Conservation (phyloP, 106 monocot genomes). For the Apostasia ramifera region DNA sequence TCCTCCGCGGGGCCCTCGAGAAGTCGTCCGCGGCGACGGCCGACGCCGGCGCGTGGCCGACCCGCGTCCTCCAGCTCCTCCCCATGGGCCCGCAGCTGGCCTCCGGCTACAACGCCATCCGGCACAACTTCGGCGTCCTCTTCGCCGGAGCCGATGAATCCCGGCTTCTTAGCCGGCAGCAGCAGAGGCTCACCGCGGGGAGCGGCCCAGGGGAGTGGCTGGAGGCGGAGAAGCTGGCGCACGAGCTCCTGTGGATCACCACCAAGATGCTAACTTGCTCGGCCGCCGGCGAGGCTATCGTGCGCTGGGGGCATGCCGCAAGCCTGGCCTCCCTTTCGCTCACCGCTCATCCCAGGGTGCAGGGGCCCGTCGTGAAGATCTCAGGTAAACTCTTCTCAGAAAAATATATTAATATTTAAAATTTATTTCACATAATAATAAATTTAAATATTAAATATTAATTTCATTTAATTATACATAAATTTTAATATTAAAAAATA, state of each 20-base stretch:
- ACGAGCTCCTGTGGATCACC: slow-evolving; percentile 50
- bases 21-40: slow-evolving; percentile 6
- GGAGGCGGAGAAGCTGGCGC: slow-evolving; percentile 30
- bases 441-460: not conserved
- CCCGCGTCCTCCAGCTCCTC: slow-evolving; percentile 26
- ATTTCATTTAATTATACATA: not conserved
- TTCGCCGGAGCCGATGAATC: not conserved
- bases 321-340: slow-evolving; percentile 25
- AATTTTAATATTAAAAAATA: not conserved
- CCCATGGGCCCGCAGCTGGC: slow-evolving; percentile 32
- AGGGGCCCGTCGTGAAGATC: slow-evolving; percentile 38
- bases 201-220: slow-evolving; percentile 11
- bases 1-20: slow-evolving; percentile 33
- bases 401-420: too few species aligned
- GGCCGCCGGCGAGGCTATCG: slow-evolving; percentile 20
- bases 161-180: not conserved
- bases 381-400: slow-evolving; percentile 7
- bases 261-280: slow-evolving; percentile 28
- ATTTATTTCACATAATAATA: not conserved
- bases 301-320: slow-evolving; percentile 33
- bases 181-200: not conserved
- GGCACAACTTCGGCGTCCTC: slow-evolving; percentile 16
- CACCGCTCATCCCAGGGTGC: slow-evolving; percentile 43
- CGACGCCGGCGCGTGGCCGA: slow-evolving; percentile 22
- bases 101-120: slow-evolving; percentile 16